Percentiles rank a stretch among this genome's conserved stretches.
These are phyloP conservation scores for Colletotrichum graminicola DNA, from an alignment of 2,329 filamentous ascomycete genomes.

Conservation along the genomic window DNA sequence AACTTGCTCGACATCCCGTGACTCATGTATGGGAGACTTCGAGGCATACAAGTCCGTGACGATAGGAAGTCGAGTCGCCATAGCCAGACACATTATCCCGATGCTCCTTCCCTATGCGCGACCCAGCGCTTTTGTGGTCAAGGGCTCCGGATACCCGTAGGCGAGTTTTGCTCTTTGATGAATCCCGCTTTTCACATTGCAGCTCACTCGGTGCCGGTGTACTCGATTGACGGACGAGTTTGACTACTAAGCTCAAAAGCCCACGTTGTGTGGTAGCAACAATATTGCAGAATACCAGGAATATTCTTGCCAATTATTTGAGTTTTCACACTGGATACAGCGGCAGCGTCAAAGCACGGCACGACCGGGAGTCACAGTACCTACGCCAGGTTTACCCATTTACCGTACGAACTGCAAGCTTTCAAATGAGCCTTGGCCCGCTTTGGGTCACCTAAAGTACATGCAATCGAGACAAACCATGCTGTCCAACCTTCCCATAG, in stretches of 20 bases:
- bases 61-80: constrained; percentile 21
- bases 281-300: neutral
- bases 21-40: constrained; percentile 9
- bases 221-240: neutral
- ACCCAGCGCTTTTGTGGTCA: neutral
- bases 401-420: constrained; percentile 39
- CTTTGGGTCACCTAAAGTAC: constrained; percentile 19
- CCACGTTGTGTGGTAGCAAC: neutral
- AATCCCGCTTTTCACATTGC: constrained; percentile 4
- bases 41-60: neutral
- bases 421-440: constrained; percentile 32
- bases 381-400: constrained; percentile 18
- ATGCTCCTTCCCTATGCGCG: neutral
- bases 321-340: neutral
- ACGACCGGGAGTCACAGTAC: constrained; percentile 21
- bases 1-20: constrained; percentile 30
- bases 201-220: neutral
- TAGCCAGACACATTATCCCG: neutral
- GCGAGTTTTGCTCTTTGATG: constrained; percentile 11
- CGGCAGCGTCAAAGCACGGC: constrained; percentile 15
- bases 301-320: neutral
- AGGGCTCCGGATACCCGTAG: constrained; percentile 16
- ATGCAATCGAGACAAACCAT: constrained; percentile 33
- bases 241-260: neutral
- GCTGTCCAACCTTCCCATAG: constrained; percentile 35